Base-by-base conservation (phyloP, 169 alveolate species). In the Plasmodium gallinaceum region DNA sequence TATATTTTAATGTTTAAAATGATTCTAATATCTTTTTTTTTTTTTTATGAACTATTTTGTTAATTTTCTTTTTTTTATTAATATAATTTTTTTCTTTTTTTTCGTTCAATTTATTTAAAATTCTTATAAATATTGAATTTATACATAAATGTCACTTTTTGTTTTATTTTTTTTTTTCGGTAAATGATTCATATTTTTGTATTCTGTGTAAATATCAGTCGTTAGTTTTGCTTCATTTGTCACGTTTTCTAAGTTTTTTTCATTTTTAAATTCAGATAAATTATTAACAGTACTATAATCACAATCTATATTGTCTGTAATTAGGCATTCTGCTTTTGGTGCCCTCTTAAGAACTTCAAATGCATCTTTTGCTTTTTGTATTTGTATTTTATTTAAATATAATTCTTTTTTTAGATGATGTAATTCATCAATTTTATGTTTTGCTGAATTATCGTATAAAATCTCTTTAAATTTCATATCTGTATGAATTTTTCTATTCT, bases 401-500 rank as follows among this genome's bases (percentile, higher is more conserved):
- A 86, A 73, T 71, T 86, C 92, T 62, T 86, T 69, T 39, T 86
- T 70, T 65, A 86, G 70, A 62, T 32, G 58, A n/a, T 72, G 86
- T 18, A 70, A 26, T 32, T 69, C 92, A 43, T 86, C 80, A 5
- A 70, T 60, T 42, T 86, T 66, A n/a, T 70, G 51, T 45, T 86
- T 69, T 45, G 76, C 66, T 32, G 92, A 70, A 45, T 86, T 86
- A 14, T 86, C 92, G 58, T 70, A 86, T 64, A 86, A 18, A 16
- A 86, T 66, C 71, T 86, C 92, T 71, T 86, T 86, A 65, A 86
- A 86, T 71, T 86, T 69, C 87, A 86, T 71, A 86, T 86, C 61
- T 43, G 88, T 70, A 60, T 86, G 92, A 0, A 46, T 46, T 71
- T 86, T 86, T 32, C 92, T 70, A 86, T 86, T 86, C 42, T 72